A percentile compares a stretch with the other conserved stretches of the same genome.
Evolutionary conservation across 2,329 filamentous ascomycete species (phyloP).

Genomic region (Colletotrichum sansevieriae): DNA sequence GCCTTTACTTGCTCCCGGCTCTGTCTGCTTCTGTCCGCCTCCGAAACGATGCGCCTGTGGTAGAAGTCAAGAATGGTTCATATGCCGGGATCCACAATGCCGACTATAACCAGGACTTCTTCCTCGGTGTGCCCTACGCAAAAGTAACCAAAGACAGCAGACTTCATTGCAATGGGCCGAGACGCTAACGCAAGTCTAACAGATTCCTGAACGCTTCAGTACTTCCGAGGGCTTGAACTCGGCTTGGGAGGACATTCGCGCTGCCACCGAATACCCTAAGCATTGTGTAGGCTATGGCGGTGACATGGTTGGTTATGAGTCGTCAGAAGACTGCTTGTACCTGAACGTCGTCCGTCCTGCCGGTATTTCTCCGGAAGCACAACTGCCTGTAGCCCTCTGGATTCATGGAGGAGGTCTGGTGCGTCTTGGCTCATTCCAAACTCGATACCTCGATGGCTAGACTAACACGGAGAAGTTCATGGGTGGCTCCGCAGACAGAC

Average conservation of each 20-base stretch:
- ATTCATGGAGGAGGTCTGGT: conserved; percentile 61
- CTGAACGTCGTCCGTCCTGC: conserved; percentile 71
- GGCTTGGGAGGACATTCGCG: conserved; percentile 55
- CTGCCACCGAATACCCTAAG: conserved; percentile 59
- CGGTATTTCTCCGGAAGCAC: conserved; percentile 53
- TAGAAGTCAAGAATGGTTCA: conserved; percentile 44
- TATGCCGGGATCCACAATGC: conserved; percentile 53
- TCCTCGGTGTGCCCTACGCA: conserved; percentile 65
- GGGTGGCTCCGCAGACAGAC: conserved; percentile 54
- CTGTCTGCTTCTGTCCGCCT: conserved; percentile 20
- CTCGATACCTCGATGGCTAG: background rate
- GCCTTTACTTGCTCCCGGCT: conserved; percentile 26
- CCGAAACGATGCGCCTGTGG: conserved; percentile 27
- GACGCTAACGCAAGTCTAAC: conserved; percentile 37
- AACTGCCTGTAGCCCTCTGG: conserved; percentile 70
- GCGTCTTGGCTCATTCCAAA: background rate
- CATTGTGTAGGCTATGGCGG: conserved; percentile 65
- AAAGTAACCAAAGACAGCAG: conserved; percentile 29
- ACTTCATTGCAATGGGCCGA: conserved; percentile 38
- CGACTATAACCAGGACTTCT: conserved; percentile 59
- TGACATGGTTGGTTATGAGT: conserved; percentile 44
- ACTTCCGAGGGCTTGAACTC: conserved; percentile 61
- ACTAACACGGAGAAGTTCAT: conserved; percentile 39
- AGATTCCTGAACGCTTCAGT: conserved; percentile 61
- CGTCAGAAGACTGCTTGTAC: conserved; percentile 70